Evolutionary conservation across 129 eudicot species (phyloP), one percentile per base, ranked within the genome.

Genomic region (Glebionis coronaria): DNA sequence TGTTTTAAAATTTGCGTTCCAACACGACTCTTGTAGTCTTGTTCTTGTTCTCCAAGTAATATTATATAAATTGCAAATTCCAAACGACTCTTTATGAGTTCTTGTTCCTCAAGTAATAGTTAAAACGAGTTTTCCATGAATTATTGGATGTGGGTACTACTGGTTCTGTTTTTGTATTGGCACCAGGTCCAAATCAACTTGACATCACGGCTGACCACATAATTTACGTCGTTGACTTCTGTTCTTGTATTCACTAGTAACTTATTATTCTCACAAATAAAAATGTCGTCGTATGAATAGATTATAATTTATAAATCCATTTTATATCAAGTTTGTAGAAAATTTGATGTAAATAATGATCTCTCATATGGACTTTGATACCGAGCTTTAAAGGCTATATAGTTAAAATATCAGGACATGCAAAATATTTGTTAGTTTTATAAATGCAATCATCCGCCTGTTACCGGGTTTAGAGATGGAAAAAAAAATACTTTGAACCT

Each of bases 1-100:
- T 4, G 52, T 62, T 50, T 2, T 16, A 8, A 16, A 62, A 19
- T 12, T 69, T 18, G 16, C 25, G 56, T 56, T n/a, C 44, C 12
- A 69, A 44, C 56, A 69, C 65, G 65, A 20, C 44, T 69, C 46
- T 57, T 56, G 56, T 44, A 20, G 27, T 69, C 46, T 57, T 56
- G 56, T 44, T 69, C 56, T 57, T 56, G 56, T 44, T 44, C 13
- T 52, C 46, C 65, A 44, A 44, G 56, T 12, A 42, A 35, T n/a
- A n/a, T 62, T 50, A 7, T 10, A n/a, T 8, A 62, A 42, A 6
- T 56, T 12, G 25, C 44, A 69, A n/a, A 42, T n/a, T 25, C 6
- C 56, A 44, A 45, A 69, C 65, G 65, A 20, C 44, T 35, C 42
- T 35, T n/a, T 6, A 35, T 35, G 42, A 35, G 42, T 35, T 69